phyloP scores from a whole-genome alignment of 805 yeast genomes.

The Dipodascus geniculatus region DNA sequence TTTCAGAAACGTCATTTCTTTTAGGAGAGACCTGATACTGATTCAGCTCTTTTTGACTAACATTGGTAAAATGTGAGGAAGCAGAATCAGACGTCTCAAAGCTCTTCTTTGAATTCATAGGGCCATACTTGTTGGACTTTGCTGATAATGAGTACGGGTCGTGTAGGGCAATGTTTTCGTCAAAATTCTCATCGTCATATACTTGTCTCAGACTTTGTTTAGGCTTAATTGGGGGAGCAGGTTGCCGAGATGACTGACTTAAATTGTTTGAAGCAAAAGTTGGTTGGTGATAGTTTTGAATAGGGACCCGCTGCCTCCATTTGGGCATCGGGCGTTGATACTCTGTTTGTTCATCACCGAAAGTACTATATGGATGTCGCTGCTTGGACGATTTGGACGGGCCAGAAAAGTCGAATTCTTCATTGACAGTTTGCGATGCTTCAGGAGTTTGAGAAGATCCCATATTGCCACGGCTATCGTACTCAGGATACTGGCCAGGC shows the following conservation, averaged over 20 bases:
- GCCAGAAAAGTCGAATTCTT: neutral
- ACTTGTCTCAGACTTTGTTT: neutral
- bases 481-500: neutral
- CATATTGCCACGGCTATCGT: neutral
- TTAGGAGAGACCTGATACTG: neutral
- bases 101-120: neutral
- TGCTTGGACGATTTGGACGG: neutral
- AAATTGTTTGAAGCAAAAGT: neutral
- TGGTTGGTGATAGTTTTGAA: neutral
- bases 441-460: neutral
- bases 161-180: neutral
- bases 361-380: neutral
- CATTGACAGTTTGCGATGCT: neutral
- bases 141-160: neutral
- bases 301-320: neutral
- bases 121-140: neutral
- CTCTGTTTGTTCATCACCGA: neutral
- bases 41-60: neutral
- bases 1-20: neutral
- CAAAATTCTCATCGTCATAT: neutral
- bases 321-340: neutral
- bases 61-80: neutral
- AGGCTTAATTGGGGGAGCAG: neutral
- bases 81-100: neutral
- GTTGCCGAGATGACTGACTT: neutral